Conservation (phyloP, 805 yeast genomes). For the Zygoascus ofunaensis region DNA sequence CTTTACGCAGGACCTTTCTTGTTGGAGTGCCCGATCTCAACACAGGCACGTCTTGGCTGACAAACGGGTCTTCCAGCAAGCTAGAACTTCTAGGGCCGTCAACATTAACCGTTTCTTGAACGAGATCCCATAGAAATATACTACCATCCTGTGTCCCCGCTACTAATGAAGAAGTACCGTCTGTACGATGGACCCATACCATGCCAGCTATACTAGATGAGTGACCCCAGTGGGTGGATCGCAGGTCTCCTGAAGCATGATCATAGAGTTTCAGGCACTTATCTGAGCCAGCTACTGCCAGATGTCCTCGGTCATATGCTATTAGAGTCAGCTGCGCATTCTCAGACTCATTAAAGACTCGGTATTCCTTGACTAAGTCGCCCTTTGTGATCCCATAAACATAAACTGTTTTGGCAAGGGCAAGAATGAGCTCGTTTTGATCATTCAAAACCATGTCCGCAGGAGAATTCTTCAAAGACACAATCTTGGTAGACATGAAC, state of each 20-base stretch:
- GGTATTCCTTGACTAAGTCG: conserved; percentile 34
- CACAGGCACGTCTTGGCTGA: neutral
- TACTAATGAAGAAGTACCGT: conserved; percentile 3
- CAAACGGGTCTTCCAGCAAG: neutral
- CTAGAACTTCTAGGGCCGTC: neutral
- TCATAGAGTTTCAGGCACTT: conserved; percentile 47
- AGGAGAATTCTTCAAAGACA: conserved; percentile 41
- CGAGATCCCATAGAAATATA: conserved; percentile 18
- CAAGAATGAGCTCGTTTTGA: conserved; percentile 33
- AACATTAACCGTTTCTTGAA: neutral
- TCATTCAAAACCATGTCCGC: conserved; percentile 14
- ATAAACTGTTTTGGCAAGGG: conserved; percentile 41
- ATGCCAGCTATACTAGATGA: conserved; percentile 44
- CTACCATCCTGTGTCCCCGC: conserved; percentile 24
- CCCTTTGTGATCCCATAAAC: conserved; percentile 31
- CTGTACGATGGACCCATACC: conserved; percentile 12
- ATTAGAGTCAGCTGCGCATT: conserved; percentile 14
- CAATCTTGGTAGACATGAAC: conserved; percentile 36
- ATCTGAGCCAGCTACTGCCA: conserved; percentile 38
- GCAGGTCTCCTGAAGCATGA: conserved; percentile 36
- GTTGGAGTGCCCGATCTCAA: conserved; percentile 10
- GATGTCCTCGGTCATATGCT: conserved; percentile 14
- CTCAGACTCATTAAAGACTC: conserved; percentile 30
- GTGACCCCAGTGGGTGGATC: conserved; percentile 53
- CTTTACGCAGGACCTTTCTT: conserved; percentile 17